Conservation (phyloP, 768 basidiomycete genomes). For the Artomyces pyxidatus region DNA sequence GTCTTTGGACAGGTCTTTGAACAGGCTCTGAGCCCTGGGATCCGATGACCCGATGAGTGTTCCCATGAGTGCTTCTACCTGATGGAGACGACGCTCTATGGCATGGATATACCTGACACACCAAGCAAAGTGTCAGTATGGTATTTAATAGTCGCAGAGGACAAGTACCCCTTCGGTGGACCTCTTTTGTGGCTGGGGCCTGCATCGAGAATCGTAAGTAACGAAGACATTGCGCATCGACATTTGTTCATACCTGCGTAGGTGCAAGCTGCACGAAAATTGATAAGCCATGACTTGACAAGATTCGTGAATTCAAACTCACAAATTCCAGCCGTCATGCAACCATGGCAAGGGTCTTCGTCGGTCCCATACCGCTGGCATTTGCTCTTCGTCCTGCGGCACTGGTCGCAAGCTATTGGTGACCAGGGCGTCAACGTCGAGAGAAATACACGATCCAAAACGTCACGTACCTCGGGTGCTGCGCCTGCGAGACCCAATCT, state of each 20-base stretch:
- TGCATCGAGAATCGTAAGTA: not conserved
- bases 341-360: slow-evolving; percentile 24
- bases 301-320: slow-evolving; percentile 7
- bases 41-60: slow-evolving; percentile 32
- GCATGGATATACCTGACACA: slow-evolving; percentile 36
- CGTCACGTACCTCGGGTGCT: slow-evolving; percentile 23
- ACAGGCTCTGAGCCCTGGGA: slow-evolving; percentile 28
- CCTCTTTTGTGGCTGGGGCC: slow-evolving; percentile 26
- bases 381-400: slow-evolving; percentile 30
- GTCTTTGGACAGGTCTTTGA: slow-evolving; percentile 27
- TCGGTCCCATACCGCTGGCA: slow-evolving; percentile 22
- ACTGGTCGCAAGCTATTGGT: slow-evolving; percentile 28
- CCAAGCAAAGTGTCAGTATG: not conserved
- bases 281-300: not conserved
- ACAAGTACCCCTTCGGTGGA: slow-evolving; percentile 24
- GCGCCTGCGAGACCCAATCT: slow-evolving; percentile 12
- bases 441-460: no score
- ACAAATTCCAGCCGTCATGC: slow-evolving; percentile 22
- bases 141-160: not conserved
- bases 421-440: not conserved
- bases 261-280: slow-evolving; percentile 18
- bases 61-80: slow-evolving; percentile 36
- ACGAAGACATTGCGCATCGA: not conserved
- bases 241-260: slow-evolving; percentile 15
- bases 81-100: slow-evolving; percentile 34